Evolutionary conservation across 345 rosid genomes (phyloP).

Genomic region (Bretschneidera sinensis): DNA sequence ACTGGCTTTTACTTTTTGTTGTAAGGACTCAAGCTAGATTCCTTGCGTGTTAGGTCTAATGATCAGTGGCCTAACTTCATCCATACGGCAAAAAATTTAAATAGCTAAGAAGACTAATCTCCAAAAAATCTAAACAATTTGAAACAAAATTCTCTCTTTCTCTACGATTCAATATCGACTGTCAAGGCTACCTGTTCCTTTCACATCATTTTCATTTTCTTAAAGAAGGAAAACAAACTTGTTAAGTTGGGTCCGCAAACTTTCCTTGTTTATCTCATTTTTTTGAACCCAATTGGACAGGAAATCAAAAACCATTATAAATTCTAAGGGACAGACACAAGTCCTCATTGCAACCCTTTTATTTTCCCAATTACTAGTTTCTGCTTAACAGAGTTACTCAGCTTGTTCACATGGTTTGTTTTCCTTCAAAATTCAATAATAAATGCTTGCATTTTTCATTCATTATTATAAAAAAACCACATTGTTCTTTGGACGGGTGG

Average conservation of each 20-base stretch:
- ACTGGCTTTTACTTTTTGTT: no score
- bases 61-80: conserved; percentile 47
- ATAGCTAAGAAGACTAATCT: neutral
- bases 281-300: neutral
- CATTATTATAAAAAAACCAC: no score
- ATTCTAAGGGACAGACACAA: neutral
- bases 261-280: no score
- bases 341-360: no score
- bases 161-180: no score
- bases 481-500: no score
- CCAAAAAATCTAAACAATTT: no score
- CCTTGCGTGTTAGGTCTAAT: conserved; percentile 22
- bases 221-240: neutral
- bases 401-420: neutral
- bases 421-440: no score
- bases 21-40: neutral
- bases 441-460: no score
- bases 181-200: neutral
- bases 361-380: neutral
- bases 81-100: conserved; percentile 15
- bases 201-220: neutral
- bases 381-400: neutral
- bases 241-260: neutral
- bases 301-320: neutral
- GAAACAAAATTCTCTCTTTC: no score